Percentiles rank a stretch among this genome's conserved stretches.
These are phyloP conservation scores for Rhodotorula sp. DNA, from an alignment of 1,284 basidiomycete genomes.

Conservation along the genomic window DNA sequence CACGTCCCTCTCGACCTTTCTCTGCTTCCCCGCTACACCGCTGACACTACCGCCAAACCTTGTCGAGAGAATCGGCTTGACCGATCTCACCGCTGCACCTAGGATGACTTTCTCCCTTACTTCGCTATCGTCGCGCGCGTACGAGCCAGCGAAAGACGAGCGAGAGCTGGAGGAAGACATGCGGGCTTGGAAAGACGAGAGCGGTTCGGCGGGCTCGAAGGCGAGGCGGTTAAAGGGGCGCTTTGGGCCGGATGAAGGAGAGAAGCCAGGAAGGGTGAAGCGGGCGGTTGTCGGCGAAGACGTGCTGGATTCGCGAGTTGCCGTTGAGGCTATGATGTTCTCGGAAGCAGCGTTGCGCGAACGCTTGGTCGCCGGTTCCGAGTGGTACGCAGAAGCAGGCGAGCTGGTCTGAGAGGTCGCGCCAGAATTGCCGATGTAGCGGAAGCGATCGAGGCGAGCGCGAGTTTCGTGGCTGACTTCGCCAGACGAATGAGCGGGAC, in stretches of 20 bases:
- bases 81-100: slow-evolving; percentile 10
- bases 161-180: neutral
- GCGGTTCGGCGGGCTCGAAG: slow-evolving; percentile 3
- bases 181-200: slow-evolving; percentile 1
- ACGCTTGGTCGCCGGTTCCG: neutral
- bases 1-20: neutral
- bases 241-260: neutral
- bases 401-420: neutral
- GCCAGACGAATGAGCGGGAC: neutral
- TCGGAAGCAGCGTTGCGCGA: no score
- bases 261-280: neutral
- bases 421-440: neutral
- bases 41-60: neutral
- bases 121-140: neutral
- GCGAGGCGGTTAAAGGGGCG: neutral
- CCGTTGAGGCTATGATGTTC: no score
- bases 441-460: slow-evolving; percentile 7
- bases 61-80: neutral
- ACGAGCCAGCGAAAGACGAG: neutral
- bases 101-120: slow-evolving; percentile 7
- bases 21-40: no score
- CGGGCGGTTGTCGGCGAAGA: neutral
- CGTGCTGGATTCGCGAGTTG: neutral
- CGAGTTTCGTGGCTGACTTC: neutral
- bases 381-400: no score